Conservation (phyloP, 768 basidiomycete genomes). For the Glaciozyma antarctica region DNA sequence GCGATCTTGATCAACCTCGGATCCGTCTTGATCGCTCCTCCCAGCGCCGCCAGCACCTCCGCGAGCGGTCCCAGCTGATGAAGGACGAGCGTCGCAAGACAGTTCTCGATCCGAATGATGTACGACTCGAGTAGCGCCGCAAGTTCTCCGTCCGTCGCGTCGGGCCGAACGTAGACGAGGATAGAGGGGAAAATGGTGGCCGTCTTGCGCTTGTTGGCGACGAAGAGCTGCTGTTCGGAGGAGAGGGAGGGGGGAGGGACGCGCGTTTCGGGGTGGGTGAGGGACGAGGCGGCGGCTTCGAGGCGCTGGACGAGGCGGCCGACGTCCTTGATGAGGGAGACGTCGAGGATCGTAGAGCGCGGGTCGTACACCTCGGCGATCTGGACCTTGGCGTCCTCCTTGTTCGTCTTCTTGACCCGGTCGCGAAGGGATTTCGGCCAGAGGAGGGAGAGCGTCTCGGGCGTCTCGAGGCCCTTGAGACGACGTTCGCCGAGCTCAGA, state of each 20-base stretch:
- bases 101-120: conserved; percentile 32
- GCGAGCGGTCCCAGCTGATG: conserved; percentile 35
- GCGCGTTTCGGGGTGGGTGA: conserved; percentile 15
- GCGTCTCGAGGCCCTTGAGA: conserved; percentile 86
- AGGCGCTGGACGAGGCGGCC: conserved; percentile 29
- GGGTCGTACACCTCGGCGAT: conserved; percentile 21
- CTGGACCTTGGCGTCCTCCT: conserved; percentile 10
- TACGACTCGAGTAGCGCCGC: conserved; percentile 31
- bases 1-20: conserved; percentile 17
- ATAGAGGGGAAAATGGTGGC: conserved; percentile 15
- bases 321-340: conserved; percentile 17
- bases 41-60: conserved; percentile 29
- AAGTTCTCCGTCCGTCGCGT: conserved; percentile 34
- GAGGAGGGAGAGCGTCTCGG: conserved; percentile 73
- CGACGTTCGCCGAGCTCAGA: conserved; percentile 77
- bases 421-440: conserved; percentile 67
- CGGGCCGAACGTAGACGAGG: conserved; percentile 29
- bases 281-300: conserved; percentile 9
- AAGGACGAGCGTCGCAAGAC: conserved; percentile 29
- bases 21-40: conserved; percentile 19
- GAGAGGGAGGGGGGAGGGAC: conserved; percentile 8
- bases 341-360: conserved; percentile 26
- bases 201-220: conserved; percentile 18
- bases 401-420: conserved; percentile 40
- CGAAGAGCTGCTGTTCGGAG: neutral